These are phyloP conservation scores for Dioszegia aurantiaca DNA, from an alignment of 768 basidiomycete genomes.

Conservation along the genomic window DNA sequence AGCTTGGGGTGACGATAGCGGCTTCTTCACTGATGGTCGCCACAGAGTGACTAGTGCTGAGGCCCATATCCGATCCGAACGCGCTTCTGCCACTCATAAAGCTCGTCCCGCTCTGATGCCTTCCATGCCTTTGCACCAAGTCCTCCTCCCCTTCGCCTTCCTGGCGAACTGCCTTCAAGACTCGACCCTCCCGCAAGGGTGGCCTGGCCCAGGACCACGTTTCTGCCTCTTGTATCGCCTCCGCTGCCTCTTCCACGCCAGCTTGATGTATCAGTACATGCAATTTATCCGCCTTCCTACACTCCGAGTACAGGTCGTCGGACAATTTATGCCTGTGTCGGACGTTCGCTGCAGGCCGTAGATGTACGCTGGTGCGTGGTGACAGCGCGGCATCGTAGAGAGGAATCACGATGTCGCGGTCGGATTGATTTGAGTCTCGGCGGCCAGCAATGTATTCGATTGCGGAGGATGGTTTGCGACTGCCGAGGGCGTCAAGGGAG, in stretches of 20 bases:
- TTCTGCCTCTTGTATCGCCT: conserved; percentile 7
- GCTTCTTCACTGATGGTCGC: conserved; percentile 7
- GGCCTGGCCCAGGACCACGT: conserved; percentile 6
- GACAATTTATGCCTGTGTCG: too few species aligned
- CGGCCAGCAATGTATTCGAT: conserved; percentile 9
- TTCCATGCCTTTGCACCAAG: not conserved
- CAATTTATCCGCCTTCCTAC: conserved; percentile 6
- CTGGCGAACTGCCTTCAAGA: too few species aligned
- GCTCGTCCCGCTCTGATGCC: conserved; percentile 4
- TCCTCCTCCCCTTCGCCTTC: not conserved
- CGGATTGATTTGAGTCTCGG: not conserved
- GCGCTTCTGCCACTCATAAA: not conserved
- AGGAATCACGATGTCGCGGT: conserved; percentile 9
- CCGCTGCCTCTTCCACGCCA: not conserved
- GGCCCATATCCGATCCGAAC: conserved; percentile 6
- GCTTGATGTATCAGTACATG: not conserved
- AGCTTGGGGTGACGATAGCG: conserved; percentile 3
- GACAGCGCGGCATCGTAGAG: conserved; percentile 1
- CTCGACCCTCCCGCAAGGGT: not conserved
- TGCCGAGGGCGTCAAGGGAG: not conserved
- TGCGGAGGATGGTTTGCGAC: conserved; percentile 6
- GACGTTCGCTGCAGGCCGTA: not conserved
- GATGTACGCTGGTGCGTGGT: not conserved
- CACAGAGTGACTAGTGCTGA: conserved; percentile 4
- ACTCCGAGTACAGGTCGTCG: not conserved